A percentile compares a stretch with the other conserved stretches of the same genome.
These are phyloP conservation scores for Lentinula lateritia DNA, from an alignment of 768 basidiomycete species.

Conservation along the genomic window DNA sequence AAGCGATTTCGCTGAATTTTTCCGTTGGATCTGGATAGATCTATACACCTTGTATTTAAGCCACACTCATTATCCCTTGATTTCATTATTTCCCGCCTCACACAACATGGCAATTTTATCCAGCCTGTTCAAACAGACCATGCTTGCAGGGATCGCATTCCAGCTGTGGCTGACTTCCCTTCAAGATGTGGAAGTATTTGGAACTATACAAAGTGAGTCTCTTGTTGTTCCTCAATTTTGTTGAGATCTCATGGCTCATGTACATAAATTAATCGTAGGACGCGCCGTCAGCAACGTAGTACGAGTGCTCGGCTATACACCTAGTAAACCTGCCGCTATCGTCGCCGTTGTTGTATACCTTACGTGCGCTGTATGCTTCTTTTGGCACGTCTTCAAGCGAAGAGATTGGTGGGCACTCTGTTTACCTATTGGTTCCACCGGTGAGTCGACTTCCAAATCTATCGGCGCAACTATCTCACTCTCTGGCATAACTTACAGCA, in stretches of 20 bases:
- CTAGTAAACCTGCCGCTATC: constrained; percentile 17
- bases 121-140: background rate
- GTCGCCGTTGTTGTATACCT: constrained; percentile 17
- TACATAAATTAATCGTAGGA: background rate
- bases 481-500: background rate
- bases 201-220: background rate
- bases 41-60: too few species aligned
- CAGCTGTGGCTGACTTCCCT: background rate
- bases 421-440: constrained; percentile 22
- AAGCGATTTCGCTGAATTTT: background rate
- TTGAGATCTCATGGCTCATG: background rate
- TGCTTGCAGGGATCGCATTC: background rate
- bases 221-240: background rate
- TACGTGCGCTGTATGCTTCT: constrained; percentile 10
- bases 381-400: constrained; percentile 15
- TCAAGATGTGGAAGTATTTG: background rate
- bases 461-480: background rate
- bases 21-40: background rate
- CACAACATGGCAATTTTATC: background rate
- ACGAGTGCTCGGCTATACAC: constrained; percentile 14
- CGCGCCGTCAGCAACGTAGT: background rate
- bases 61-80: background rate
- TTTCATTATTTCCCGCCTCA: background rate
- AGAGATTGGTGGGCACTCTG: constrained; percentile 25
- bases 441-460: constrained; percentile 8